Base-by-base conservation (phyloP, 2,329 filamentous ascomycete species). In the Penicillium sp. region DNA sequence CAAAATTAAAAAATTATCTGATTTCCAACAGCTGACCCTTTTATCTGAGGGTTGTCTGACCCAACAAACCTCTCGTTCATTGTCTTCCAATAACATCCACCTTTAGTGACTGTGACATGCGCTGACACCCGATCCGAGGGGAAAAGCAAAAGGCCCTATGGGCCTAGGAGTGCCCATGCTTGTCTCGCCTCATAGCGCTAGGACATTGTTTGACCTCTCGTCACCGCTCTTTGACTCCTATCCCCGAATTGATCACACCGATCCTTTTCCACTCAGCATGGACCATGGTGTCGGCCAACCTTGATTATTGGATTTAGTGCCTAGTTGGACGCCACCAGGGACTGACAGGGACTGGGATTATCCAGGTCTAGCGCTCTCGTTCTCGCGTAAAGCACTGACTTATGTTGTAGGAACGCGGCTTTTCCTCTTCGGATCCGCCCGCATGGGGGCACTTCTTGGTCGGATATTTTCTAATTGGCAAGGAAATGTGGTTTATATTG, bases 191-290 rank as follows among this genome's bases (percentile, higher is more conserved):
- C 16, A n/a, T 36, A 45, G 45, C 11, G 18, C 32, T 50, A n/a
- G 51, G 38, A 11, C 34, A 50, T 43, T 44, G 36, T 18, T 34
- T 39, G 39, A 27, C 9, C 32, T 8, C 4, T 6, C 6, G 46
- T 53, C 51, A 53, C 51, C 51, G 51, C 51, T 50, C 14, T 53
- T 53, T 50, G 16, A 10, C 7, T 8, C n/a, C n/a, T n/a, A n/a
- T n/a, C 6, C 30, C 47, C 42, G n/a, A 34, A 23, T 16, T 13
- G 2, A 34, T 5, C 27, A 39, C 46, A 50, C 46, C 46, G 51
- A 14, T 34, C 38, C 13, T 50, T 49, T 38, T 27, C 13, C 7
- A 26, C 44, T 32, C 5, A n/a, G 14, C 36, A 16, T 26, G 7
- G n/a, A 23, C 26, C 9, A 38, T 16, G 47, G 30, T n/a, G 29